A percentile compares a stretch with the other conserved stretches of the same genome.
Evolutionary conservation across 2,329 filamentous ascomycete genomes (phyloP).

Genomic region (Chaetomiaceae sp.): DNA sequence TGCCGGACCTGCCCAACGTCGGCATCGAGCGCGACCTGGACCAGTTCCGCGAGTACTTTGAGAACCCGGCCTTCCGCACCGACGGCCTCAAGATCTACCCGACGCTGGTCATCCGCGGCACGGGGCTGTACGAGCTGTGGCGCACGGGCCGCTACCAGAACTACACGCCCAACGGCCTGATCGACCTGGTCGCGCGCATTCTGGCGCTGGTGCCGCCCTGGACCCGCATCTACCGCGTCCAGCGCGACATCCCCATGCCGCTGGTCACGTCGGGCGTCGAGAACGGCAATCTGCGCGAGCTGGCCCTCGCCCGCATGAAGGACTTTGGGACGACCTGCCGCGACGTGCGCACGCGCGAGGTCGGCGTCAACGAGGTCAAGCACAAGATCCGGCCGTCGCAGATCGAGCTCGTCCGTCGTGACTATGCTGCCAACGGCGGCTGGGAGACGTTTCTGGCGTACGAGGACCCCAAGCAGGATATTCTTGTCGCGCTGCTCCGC

Average conservation of each 20-base stretch:
- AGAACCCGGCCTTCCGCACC: conserved; percentile 91
- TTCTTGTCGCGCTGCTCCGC: conserved; percentile 83
- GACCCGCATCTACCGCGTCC: conserved; percentile 97
- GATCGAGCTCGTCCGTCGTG: conserved; percentile 86
- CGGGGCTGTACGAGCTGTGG: conserved; percentile 95
- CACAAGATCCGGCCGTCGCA: conserved; percentile 96
- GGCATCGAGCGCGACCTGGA: conserved; percentile 97
- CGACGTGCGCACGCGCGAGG: conserved; percentile 91
- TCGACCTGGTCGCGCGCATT: conserved; percentile 95
- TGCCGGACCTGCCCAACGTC: conserved; percentile 96
- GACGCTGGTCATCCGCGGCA: conserved; percentile 92
- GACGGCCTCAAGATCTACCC: conserved; percentile 98
- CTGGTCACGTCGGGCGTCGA: conserved; percentile 97
- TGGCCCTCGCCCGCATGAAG: conserved; percentile 96
- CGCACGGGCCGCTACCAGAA: conserved; percentile 96
- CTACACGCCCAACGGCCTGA: conserved; percentile 93
- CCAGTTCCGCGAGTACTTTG: conserved; percentile 96
- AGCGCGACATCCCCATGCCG: conserved; percentile 99
- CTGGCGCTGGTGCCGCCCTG: conserved; percentile 90
- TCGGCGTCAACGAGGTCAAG: conserved; percentile 98
- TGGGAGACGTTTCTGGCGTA: conserved; percentile 99
- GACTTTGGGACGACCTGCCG: conserved; percentile 97
- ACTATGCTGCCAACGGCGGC: conserved; percentile 91
- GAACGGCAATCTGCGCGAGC: conserved; percentile 90
- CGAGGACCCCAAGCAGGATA: conserved; percentile 97